Percentiles rank a stretch among this genome's conserved stretches.
Conservation (phyloP, 257 asterid species). For the Plantago major region DNA sequence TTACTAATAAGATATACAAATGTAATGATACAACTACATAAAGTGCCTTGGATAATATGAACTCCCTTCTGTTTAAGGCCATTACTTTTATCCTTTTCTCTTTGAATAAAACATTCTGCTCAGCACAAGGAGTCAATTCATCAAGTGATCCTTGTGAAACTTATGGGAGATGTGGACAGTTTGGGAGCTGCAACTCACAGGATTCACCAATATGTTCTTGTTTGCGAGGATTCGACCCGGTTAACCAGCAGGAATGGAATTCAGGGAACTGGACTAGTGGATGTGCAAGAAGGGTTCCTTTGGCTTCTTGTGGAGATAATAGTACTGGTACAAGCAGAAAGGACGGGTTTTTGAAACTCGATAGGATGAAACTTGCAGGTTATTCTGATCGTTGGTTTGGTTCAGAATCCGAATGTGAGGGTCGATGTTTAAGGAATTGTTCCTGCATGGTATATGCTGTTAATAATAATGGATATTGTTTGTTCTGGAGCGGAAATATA, state of each 20-base stretch:
- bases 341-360: conserved; percentile 33
- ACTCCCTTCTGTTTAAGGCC: too few species aligned
- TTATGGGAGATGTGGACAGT: conserved; percentile 15
- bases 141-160: conserved; percentile 11
- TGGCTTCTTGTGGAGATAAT: conserved; percentile 24
- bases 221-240: conserved; percentile 30
- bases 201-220: conserved; percentile 32
- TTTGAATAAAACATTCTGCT: too few species aligned
- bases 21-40: too few species aligned
- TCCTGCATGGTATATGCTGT: conserved; percentile 30
- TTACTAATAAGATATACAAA: too few species aligned
- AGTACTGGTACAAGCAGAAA: conserved; percentile 4
- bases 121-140: neutral
- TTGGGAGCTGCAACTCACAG: conserved; percentile 26
- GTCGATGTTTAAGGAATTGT: conserved; percentile 22
- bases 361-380: conserved; percentile 33
- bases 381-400: neutral
- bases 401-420: conserved; percentile 24
- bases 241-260: conserved; percentile 27
- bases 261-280: conserved; percentile 35
- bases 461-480: conserved; percentile 25
- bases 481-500: conserved; percentile 30
- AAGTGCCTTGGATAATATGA: too few species aligned
- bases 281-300: conserved; percentile 24
- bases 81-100: too few species aligned